Base-by-base conservation (phyloP, 2,329 filamentous ascomycete genomes). In the Xylariomycetidae sp. region DNA sequence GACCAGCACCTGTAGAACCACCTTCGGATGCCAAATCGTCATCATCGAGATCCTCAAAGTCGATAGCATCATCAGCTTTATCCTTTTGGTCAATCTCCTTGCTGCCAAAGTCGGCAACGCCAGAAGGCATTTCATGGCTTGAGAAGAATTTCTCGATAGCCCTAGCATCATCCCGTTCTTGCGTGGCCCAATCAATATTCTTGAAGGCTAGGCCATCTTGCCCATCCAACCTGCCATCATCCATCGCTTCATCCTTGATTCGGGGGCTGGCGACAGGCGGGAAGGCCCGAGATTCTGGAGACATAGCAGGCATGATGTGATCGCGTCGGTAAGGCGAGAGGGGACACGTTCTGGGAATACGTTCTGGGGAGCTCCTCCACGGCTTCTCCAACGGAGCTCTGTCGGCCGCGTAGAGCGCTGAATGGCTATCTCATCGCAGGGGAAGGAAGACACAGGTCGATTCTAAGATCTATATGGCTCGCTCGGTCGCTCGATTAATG, bases 11-110 rank as follows among this genome's bases (percentile, higher is more conserved):
- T 15, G 26, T 40, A 23, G 40, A 43, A 25, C 36, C 48, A 35
- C 80, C 74, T 40, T 86, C 81, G 6, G 92, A 87, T 9, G 88
- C 84, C 6, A 95, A 72, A 43, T 96, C 89, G 54, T 94, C 88
- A 56, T 97, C 90, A 45, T 84, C 84, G 42, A 97, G 89, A 53
- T 95, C 87, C 55, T 86, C 88, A 50, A 72, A 98, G 55, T 98
- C 92, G 42, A 92, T 66, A 25, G 92, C 92, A 62, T 97, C 86
- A 40, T 88, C 88, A 34, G 88, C 90, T 61, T 98, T 98, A 58
- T 88, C 84, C 6, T 70, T 69, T 44, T 79, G 70, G 44, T 81
- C 79, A 43, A 82, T 74, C 16, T 69, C 57, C 33, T 61, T 63
- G 31, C 64, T 56, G 25, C 50, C 53, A 25, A 57, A 57, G 3